phyloP scores from a whole-genome alignment of 139 green algal species.

The Nannochloris sp. region DNA sequence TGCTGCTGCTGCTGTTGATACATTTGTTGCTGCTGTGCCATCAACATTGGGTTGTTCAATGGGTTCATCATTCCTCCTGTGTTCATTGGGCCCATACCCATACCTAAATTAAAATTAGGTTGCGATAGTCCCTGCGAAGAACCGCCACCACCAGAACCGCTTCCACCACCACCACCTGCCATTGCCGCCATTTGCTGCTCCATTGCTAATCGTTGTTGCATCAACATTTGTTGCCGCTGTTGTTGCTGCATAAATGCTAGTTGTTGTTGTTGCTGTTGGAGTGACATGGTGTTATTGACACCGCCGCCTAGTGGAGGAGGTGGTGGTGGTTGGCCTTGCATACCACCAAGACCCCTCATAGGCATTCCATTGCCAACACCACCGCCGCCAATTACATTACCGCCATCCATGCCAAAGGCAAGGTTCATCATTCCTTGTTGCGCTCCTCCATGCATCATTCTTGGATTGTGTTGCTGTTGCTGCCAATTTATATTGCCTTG shows the following conservation, averaged over 20 bases:
- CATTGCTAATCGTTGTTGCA: background rate
- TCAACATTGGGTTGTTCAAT: background rate
- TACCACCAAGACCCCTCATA: background rate
- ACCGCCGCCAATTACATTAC: too few species aligned
- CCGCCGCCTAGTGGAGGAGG: background rate
- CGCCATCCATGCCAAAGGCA: background rate
- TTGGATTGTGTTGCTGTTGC: background rate
- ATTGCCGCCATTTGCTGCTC: background rate
- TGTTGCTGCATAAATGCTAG: background rate
- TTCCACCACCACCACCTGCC: background rate
- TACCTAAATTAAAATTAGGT: too few species aligned
- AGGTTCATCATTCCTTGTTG: background rate
- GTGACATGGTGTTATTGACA: too few species aligned
- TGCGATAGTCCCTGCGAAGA: background rate
- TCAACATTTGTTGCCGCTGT: background rate
- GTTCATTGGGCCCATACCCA: too few species aligned
- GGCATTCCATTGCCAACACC: background rate
- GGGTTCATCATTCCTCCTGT: background rate
- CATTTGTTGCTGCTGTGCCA: background rate
- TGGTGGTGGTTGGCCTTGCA: too few species aligned
- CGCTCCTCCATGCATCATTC: background rate
- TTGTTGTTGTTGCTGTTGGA: conserved; percentile 4
- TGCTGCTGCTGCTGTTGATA: background rate
- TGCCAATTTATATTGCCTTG: background rate
- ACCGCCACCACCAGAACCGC: background rate